Conservation (phyloP, 192 early-diverging fungal species). For the Coemansia sp. region DNA sequence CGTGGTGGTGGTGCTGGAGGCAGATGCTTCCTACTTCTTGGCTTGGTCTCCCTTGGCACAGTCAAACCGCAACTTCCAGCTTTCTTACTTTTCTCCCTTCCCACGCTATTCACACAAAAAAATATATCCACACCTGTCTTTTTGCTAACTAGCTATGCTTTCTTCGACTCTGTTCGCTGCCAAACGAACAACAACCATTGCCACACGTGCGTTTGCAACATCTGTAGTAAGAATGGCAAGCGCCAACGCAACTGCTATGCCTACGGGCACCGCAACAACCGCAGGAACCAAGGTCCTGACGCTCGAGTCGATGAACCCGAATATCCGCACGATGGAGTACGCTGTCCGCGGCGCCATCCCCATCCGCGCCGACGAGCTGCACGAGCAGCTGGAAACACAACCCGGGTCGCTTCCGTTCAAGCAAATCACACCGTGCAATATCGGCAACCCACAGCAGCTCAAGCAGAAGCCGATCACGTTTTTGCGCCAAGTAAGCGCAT, state of each 20-base stretch:
- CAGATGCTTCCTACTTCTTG: no score
- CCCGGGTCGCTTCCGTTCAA: constrained; percentile 64
- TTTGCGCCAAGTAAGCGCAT: constrained; percentile 89
- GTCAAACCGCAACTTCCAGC: background rate
- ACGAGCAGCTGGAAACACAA: constrained; percentile 49
- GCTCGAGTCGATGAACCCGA: constrained; percentile 69
- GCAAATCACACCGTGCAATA: constrained; percentile 77
- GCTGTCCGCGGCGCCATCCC: constrained; percentile 95
- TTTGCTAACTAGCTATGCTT: background rate
- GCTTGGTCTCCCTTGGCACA: no score
- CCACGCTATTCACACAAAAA: no score
- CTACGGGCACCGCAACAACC: background rate
- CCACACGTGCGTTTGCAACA: constrained; percentile 7
- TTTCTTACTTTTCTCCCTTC: constrained; percentile 10
- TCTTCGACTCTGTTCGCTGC: constrained; percentile 17
- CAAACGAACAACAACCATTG: constrained; percentile 13
- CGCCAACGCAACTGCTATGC: constrained; percentile 3
- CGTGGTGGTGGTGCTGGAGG: no score
- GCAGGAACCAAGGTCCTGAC: constrained; percentile 65
- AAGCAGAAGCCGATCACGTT: constrained; percentile 92
- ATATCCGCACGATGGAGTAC: constrained; percentile 80
- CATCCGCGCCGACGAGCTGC: constrained; percentile 86
- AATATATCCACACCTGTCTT: background rate
- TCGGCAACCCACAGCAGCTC: constrained; percentile 93
- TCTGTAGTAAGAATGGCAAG: constrained; percentile 26